phyloP scores from a whole-genome alignment of 2,329 filamentous ascomycete genomes.

The Xenoacremonium recifei region DNA sequence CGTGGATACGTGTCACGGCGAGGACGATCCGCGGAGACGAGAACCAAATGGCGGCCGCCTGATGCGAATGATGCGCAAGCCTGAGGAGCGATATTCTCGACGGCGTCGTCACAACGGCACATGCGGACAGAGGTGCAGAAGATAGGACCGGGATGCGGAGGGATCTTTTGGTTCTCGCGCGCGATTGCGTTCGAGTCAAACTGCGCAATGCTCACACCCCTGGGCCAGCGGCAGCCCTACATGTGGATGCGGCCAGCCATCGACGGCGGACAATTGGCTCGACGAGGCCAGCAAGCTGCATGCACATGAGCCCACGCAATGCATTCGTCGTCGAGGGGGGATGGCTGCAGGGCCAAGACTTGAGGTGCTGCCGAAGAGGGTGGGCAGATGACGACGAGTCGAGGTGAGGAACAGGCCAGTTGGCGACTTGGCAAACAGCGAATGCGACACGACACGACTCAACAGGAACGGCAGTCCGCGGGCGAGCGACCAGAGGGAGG shows the following conservation, averaged over 20 bases:
- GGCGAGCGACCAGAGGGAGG: neutral
- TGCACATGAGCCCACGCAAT: slow-evolving; percentile 12
- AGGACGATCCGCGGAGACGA: slow-evolving; percentile 8
- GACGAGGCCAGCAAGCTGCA: slow-evolving; percentile 5
- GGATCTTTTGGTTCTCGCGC: neutral
- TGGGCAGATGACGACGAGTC: slow-evolving; percentile 12
- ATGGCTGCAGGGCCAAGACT: neutral
- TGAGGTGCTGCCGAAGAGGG: neutral
- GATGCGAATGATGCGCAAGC: slow-evolving; percentile 3
- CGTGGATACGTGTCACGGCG: slow-evolving; percentile 18
- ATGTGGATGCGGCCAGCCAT: slow-evolving; percentile 22
- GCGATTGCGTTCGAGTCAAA: slow-evolving; percentile 23
- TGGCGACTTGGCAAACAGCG: neutral
- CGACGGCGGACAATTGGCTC: slow-evolving; percentile 17
- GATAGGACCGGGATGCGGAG: neutral
- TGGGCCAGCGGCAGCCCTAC: slow-evolving; percentile 27
- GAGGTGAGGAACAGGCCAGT: too few species aligned
- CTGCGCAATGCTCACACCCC: slow-evolving; percentile 11
- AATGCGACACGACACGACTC: neutral
- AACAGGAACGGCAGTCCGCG: neutral
- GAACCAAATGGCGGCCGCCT: slow-evolving; percentile 2
- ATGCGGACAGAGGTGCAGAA: neutral
- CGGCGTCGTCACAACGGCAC: slow-evolving; percentile 10
- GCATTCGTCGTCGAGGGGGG: neutral
- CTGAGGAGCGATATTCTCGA: slow-evolving; percentile 10